Evolutionary conservation across 164 flowering plant genomes (phyloP).

Genomic region (Chimonanthus praecox): DNA sequence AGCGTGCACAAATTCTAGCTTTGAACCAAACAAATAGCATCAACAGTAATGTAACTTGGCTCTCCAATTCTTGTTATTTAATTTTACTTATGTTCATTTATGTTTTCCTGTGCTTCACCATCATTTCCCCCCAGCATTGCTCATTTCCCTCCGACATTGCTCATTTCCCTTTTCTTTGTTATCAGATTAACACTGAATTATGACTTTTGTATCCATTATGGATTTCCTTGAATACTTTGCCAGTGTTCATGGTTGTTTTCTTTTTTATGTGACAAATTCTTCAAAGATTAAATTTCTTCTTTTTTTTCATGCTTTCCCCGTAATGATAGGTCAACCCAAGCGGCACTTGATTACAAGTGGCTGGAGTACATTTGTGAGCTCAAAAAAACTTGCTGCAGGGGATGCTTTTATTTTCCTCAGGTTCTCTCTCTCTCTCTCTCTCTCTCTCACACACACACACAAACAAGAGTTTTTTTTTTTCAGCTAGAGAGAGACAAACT

Average conservation of each 20-base stretch:
- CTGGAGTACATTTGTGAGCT: slow-evolving; percentile 56
- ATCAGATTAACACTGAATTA: too few relatives aligned
- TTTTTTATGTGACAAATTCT: neutral
- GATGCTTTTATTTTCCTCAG: slow-evolving; percentile 52
- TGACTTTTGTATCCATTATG: too few relatives aligned
- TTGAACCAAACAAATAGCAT: too few relatives aligned
- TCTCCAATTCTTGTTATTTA: too few relatives aligned
- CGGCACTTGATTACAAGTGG: slow-evolving; percentile 67
- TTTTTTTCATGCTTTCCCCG: neutral
- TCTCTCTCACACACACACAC: neutral
- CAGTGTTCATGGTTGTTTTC: neutral
- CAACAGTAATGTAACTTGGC: too few relatives aligned
- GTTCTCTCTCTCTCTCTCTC: slow-evolving; percentile 15
- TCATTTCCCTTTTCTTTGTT: too few relatives aligned
- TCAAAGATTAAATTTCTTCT: neutral
- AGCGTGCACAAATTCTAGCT: too few relatives aligned
- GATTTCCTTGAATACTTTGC: too few relatives aligned
- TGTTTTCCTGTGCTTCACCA: too few relatives aligned
- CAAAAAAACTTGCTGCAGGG: slow-evolving; percentile 53
- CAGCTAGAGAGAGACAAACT: neutral
- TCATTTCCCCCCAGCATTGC: too few relatives aligned
- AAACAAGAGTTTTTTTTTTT: neutral
- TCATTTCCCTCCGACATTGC: too few relatives aligned
- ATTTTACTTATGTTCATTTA: too few relatives aligned
- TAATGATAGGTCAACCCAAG: slow-evolving; percentile 49